Conservation (phyloP, 371 early-diverging fungal genomes). For the Basidiobolus meristosporus region DNA sequence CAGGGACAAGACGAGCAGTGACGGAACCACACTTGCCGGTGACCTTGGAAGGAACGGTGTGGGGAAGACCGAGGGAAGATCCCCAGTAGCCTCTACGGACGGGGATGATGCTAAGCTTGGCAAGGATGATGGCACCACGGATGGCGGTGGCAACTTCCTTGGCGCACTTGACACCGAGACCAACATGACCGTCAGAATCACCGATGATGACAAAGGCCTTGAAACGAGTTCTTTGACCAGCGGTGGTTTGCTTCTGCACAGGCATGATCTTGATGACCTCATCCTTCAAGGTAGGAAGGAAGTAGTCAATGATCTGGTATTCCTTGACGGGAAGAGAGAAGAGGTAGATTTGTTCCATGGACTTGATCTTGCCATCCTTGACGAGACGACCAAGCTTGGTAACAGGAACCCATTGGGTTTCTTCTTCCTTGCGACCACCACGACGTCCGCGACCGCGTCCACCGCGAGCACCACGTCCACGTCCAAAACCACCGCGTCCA, state of each 20-base stretch:
- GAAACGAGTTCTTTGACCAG: constrained; percentile 99
- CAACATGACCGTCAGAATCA: too few species aligned
- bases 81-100: too few species aligned
- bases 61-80: constrained; percentile 97
- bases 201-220: constrained; percentile 99
- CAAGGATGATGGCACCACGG: too few species aligned
- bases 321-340: too few species aligned
- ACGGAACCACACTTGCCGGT: constrained; percentile 99
- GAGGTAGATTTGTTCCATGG: too few species aligned
- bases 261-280: constrained; percentile 99
- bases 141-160: too few species aligned
- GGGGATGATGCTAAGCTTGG: too few species aligned
- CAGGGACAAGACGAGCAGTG: constrained; percentile 77
- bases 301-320: constrained; percentile 96
- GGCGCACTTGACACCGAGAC: too few species aligned
- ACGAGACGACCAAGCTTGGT: constrained; percentile 97
- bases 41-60: constrained; percentile 98
- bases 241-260: constrained; percentile 99
- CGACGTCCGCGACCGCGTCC: constrained; percentile 6
- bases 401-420: constrained; percentile 85
- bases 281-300: constrained; percentile 94
- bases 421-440: constrained; percentile 50
- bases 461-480: constrained; percentile 5
- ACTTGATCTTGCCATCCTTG: constrained; percentile 77
- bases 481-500: too few species aligned